Evolutionary conservation across 768 basidiomycete genomes (phyloP).

Genomic region (Russula brevipes): DNA sequence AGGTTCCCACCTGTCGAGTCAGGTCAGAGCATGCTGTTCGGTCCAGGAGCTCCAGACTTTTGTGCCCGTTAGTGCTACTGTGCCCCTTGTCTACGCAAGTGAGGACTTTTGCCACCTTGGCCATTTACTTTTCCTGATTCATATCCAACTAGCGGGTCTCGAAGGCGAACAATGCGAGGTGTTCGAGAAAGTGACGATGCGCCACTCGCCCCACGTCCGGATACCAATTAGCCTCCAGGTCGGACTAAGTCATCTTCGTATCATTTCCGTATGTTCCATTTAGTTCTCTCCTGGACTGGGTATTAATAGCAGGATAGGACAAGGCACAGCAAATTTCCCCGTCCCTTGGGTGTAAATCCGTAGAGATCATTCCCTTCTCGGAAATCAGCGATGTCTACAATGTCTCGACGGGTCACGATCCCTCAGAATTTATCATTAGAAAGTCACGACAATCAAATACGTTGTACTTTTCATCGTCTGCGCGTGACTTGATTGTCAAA

Average conservation of each 20-base stretch:
- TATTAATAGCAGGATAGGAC: slow-evolving; percentile 38
- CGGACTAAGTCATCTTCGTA: slow-evolving; percentile 63
- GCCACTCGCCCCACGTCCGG: slow-evolving; percentile 57
- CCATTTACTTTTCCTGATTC: background rate
- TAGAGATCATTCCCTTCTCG: slow-evolving; percentile 71
- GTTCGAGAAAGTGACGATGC: slow-evolving; percentile 64
- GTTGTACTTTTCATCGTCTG: slow-evolving; percentile 67
- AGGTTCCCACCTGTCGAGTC: slow-evolving; percentile 23
- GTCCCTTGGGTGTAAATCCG: slow-evolving; percentile 63
- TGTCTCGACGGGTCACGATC: slow-evolving; percentile 69
- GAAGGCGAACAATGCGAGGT: slow-evolving; percentile 53
- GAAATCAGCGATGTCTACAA: slow-evolving; percentile 88
- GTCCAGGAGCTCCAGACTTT: slow-evolving; percentile 54
- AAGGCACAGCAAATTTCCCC: slow-evolving; percentile 71
- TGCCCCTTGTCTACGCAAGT: slow-evolving; percentile 54
- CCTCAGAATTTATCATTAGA: slow-evolving; percentile 77
- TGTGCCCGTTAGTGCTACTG: slow-evolving; percentile 45
- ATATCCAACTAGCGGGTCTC: slow-evolving; percentile 43
- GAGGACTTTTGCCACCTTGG: slow-evolving; percentile 24
- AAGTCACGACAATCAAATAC: slow-evolving; percentile 65
- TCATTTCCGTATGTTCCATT: slow-evolving; percentile 58
- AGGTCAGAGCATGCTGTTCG: slow-evolving; percentile 57
- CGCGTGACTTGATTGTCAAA: slow-evolving; percentile 70
- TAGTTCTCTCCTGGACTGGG: background rate
- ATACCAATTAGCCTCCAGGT: slow-evolving; percentile 68